Evolutionary conservation across 352 stramenopile species (phyloP).

Genomic region (Globisporangium takayamanum): DNA sequence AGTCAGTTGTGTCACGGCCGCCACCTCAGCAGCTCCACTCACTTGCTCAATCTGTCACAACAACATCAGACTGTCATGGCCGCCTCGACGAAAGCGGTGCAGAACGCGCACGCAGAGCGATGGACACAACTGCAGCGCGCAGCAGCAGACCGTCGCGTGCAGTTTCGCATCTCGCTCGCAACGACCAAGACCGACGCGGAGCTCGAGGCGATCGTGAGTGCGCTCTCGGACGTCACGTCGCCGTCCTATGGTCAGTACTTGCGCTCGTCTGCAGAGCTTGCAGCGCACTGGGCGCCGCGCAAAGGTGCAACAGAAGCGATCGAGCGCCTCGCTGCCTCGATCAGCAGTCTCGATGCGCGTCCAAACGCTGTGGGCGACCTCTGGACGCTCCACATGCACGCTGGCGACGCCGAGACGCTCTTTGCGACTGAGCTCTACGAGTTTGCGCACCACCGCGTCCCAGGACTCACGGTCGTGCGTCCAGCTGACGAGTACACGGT

Average conservation of each 20-base stretch:
- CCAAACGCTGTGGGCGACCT: conserved; percentile 32
- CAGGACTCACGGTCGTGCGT: conserved; percentile 33
- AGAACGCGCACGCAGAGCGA: conserved; percentile 11
- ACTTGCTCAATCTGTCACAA: background rate
- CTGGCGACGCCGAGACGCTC: conserved; percentile 33
- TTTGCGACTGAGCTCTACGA: conserved; percentile 53
- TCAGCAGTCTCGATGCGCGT: conserved; percentile 5
- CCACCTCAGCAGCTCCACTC: background rate
- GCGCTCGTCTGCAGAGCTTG: conserved; percentile 20
- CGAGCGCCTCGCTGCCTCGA: conserved; percentile 11
- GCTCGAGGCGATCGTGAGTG: conserved; percentile 31
- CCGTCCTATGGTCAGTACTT: conserved; percentile 48
- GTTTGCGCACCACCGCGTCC: conserved; percentile 25
- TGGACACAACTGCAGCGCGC: conserved; percentile 16
- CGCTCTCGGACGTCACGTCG: conserved; percentile 43
- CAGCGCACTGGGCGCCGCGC: conserved; percentile 32
- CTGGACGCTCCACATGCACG: conserved; percentile 36
- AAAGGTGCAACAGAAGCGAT: conserved; percentile 16
- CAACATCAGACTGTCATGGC: background rate
- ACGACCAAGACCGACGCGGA: conserved; percentile 22
- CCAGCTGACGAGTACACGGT: conserved; percentile 31
- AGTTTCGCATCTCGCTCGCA: conserved; percentile 33
- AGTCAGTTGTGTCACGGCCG: background rate
- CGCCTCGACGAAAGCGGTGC: conserved; percentile 3
- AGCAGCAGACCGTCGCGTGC: conserved; percentile 15